Base-by-base conservation (phyloP, 352 stramenopile genomes). In the Globisporangium cylindrosporum region DNA sequence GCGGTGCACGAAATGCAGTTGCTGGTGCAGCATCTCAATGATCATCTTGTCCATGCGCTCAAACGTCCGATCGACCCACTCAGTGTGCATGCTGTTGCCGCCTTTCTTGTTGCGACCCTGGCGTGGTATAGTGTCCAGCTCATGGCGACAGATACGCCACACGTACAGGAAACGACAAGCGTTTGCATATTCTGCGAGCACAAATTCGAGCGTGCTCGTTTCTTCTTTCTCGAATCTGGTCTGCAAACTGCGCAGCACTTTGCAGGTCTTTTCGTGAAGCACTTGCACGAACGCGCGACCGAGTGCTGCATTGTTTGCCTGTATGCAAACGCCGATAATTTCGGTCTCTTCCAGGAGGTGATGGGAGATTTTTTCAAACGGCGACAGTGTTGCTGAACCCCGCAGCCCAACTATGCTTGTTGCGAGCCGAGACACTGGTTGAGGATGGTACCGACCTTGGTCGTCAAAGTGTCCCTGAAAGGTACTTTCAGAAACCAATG, bases 331-430 rank as follows among this genome's bases (percentile, higher is more conserved):
- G 9, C 81, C 77, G n/a, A 92, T 69, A 20, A 90, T 73, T 51
- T 93, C 84, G 3, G 75, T 89, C 48, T 93, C 84, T 76, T 93
- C 84, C 0, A 93, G 75, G 57, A 93, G 75, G 65, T 91, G 81
- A 43, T 93, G 85, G 3, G 78, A 66, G 3, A 93, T 71, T 59
- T 89, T 92, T 22, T 91, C 83, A 60, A 90, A 91, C 4, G 72
- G 74, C 14, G 82, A 93, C 10, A 88, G 14, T 49, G 15, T 53
- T 10, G 29, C 27, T 14, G 46, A 14, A 9, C 51, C 51, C 2
- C n/a, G 29, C 15, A n/a, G 38, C 38, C 38, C 8, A 53, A 20
- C 34, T n/a, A 14, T 46, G 55, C 24, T 48, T 48, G 55, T 3
- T 22, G 51, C 25, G 15, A 49, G 41, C 7, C 24, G 7, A 43